A percentile compares a stretch with the other conserved stretches of the same genome.
Conservation (phyloP, 1,139 yeast genomes). For the Lodderomyces theae region DNA sequence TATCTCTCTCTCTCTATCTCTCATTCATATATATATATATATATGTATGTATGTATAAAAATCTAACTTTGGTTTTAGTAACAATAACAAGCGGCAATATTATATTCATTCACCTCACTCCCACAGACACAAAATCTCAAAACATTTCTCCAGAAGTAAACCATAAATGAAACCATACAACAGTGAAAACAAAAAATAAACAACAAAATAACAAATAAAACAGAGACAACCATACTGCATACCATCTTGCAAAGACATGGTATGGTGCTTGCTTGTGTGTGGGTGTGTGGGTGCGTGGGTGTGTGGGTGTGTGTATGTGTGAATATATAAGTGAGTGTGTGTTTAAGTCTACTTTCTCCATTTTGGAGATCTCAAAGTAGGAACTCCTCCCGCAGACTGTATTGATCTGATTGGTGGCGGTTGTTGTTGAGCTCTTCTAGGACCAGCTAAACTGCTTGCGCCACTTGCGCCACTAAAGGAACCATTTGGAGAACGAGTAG, state of each 20-base stretch:
- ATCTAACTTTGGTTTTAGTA: neutral
- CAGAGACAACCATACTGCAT: too few species aligned
- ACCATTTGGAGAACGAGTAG: conserved; percentile 27
- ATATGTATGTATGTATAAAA: neutral
- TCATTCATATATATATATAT: too few species aligned
- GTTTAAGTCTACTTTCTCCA: neutral
- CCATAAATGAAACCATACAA: too few species aligned
- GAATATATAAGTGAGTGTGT: too few species aligned
- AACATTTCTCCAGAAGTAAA: too few species aligned
- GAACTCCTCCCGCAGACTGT: conserved; percentile 7
- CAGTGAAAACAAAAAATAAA: too few species aligned
- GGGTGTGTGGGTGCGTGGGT: too few species aligned
- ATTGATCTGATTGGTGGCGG: conserved; percentile 6
- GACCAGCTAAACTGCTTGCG: neutral
- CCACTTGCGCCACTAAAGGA: neutral
- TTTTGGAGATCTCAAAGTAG: conserved; percentile 6
- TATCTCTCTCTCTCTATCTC: neutral
- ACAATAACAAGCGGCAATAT: too few species aligned
- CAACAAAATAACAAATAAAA: too few species aligned
- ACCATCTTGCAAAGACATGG: too few species aligned
- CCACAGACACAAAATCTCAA: neutral
- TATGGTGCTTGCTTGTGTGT: too few species aligned
- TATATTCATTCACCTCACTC: neutral
- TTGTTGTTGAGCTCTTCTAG: neutral
- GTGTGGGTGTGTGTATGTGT: neutral